Evolutionary conservation across 2,329 filamentous ascomycete genomes (phyloP).

Genomic region (Penicillium sp.): DNA sequence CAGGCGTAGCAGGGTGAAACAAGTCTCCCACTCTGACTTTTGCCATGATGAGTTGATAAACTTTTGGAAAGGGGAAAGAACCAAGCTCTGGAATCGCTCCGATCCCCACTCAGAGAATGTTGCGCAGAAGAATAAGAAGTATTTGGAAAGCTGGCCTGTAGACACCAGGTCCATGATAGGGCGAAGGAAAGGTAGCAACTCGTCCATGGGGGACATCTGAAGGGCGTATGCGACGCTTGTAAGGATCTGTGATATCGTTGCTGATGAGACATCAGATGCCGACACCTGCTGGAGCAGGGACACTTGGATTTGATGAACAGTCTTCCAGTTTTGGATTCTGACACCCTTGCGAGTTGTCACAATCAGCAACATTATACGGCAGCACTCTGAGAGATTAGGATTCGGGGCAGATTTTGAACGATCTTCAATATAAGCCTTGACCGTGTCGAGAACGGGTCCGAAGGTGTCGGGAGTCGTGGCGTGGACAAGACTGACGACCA

Average conservation of each 20-base stretch:
- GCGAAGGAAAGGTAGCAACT: conserved; percentile 67
- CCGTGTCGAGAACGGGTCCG: conserved; percentile 60
- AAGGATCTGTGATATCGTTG: conserved; percentile 38
- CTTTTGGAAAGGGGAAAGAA: conserved; percentile 78
- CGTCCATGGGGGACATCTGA: conserved; percentile 74
- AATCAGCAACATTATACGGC: conserved; percentile 56
- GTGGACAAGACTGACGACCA: conserved; percentile 78
- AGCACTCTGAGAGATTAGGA: conserved; percentile 40
- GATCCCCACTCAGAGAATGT: conserved; percentile 71
- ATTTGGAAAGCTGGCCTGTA: conserved; percentile 61
- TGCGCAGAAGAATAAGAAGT: conserved; percentile 83
- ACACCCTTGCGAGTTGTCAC: conserved; percentile 75
- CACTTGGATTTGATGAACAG: conserved; percentile 57
- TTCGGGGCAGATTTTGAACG: conserved; percentile 36
- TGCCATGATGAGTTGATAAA: conserved; percentile 74
- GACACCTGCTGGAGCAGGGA: conserved; percentile 48
- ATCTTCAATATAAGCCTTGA: conserved; percentile 52
- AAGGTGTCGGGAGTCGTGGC: conserved; percentile 75
- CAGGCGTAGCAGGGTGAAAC: conserved; percentile 65
- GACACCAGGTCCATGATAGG: conserved; percentile 64
- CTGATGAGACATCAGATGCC: conserved; percentile 22
- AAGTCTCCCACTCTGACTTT: conserved; percentile 65
- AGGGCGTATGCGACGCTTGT: conserved; percentile 61
- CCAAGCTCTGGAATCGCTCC: conserved; percentile 72
- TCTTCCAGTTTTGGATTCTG: conserved; percentile 69